phyloP scores from a whole-genome alignment of 1,139 yeast genomes.

The Candida tropicalis region DNA sequence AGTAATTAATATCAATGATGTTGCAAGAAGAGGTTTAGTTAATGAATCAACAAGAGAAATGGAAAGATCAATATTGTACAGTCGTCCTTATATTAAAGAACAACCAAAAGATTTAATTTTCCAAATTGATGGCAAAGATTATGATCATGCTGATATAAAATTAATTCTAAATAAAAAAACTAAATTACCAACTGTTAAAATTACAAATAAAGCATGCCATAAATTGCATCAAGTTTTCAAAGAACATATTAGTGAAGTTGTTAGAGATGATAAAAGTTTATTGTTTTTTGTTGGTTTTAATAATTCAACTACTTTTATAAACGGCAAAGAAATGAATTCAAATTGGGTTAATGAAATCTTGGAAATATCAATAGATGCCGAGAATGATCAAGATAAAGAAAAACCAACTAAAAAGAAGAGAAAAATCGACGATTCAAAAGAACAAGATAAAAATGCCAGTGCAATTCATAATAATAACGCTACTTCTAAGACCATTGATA shows the following conservation, averaged over 20 bases:
- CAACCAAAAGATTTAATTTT: conserved; percentile 53
- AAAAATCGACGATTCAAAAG: conserved; percentile 6
- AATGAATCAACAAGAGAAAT: conserved; percentile 23
- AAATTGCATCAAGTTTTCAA: conserved; percentile 32
- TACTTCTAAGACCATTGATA: conserved; percentile 13
- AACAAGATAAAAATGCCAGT: conserved; percentile 19
- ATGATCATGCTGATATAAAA: conserved; percentile 27
- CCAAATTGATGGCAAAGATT: conserved; percentile 45
- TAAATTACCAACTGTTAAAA: conserved; percentile 28
- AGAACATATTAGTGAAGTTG: conserved; percentile 24
- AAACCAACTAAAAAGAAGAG: conserved; percentile 5
- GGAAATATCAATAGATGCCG: conserved; percentile 14
- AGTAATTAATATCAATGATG: conserved; percentile 50
- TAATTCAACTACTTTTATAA: conserved; percentile 34
- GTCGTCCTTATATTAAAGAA: conserved; percentile 57
- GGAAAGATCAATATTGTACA: conserved; percentile 42
- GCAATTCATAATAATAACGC: conserved; percentile 5
- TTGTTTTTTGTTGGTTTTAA: conserved; percentile 29
- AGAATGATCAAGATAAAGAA: conserved; percentile 1
- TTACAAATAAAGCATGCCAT: conserved; percentile 27
- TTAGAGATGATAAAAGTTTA: conserved; percentile 24
- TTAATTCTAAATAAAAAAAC: conserved; percentile 32
- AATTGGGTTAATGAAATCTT: conserved; percentile 38
- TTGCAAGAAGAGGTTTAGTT: conserved; percentile 46
- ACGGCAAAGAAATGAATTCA: conserved; percentile 39